phyloP scores from a whole-genome alignment of 345 rosid species.

The Physaria fendleri region DNA sequence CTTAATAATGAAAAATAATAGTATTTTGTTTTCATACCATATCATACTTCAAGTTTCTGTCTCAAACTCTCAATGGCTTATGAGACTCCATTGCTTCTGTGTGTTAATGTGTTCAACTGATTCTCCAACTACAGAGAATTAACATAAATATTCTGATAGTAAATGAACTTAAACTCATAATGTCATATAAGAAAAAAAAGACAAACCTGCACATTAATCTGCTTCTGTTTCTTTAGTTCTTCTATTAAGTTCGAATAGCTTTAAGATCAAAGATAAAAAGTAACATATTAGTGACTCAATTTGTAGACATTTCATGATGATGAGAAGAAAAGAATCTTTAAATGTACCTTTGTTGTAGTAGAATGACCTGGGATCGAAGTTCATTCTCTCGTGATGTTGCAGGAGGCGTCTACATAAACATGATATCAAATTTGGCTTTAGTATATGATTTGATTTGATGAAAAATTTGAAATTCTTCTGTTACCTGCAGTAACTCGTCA shows the following conservation, averaged over 20 bases:
- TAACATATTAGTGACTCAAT: constrained; percentile 1
- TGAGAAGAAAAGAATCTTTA: too few relatives aligned
- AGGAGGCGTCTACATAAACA: constrained; percentile 47
- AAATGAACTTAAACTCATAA: background rate
- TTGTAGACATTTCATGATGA: background rate
- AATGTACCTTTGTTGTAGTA: constrained; percentile 78
- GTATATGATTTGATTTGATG: background rate
- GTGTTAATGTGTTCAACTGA: constrained; percentile 44
- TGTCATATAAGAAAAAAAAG: too few relatives aligned
- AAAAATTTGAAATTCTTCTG: background rate
- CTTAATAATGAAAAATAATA: too few relatives aligned
- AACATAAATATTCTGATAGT: background rate
- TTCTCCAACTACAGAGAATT: constrained; percentile 58
- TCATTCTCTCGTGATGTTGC: constrained; percentile 60
- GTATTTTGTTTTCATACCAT: too few relatives aligned
- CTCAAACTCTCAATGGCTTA: too few relatives aligned
- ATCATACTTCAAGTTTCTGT: too few relatives aligned
- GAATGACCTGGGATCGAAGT: constrained; percentile 57
- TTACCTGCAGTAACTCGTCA: constrained; percentile 69
- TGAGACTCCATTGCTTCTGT: constrained; percentile 35
- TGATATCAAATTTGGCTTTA: background rate
- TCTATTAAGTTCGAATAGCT: constrained; percentile 60
- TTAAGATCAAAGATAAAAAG: constrained; percentile 31
- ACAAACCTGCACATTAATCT: constrained; percentile 64
- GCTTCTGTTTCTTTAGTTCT: constrained; percentile 72